A percentile compares a stretch with the other conserved stretches of the same genome.
phyloP scores from a whole-genome alignment of 2,329 filamentous ascomycete species.

The Colletotrichum lentis region DNA sequence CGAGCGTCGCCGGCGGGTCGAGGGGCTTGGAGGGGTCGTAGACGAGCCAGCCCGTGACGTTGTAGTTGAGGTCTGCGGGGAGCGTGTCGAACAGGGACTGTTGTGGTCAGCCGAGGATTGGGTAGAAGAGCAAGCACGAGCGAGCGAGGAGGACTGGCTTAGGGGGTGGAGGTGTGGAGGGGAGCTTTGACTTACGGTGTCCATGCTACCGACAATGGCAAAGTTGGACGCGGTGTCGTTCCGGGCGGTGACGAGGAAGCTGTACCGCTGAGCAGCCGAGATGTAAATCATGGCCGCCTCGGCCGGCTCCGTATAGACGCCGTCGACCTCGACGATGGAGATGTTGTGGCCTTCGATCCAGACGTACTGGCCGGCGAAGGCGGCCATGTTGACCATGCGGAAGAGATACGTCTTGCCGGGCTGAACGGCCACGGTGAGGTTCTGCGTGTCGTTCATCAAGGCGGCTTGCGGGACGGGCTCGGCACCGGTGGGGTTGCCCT shows the following conservation, averaged over 20 bases:
- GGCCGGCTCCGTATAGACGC: conserved; percentile 69
- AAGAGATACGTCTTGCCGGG: conserved; percentile 77
- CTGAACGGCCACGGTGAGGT: conserved; percentile 65
- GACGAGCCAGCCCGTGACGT: conserved; percentile 71
- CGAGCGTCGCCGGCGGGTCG: conserved; percentile 62
- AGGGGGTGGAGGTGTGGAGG: background rate
- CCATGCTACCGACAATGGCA: conserved; percentile 74
- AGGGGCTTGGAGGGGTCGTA: conserved; percentile 60
- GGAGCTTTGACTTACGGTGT: conserved; percentile 58
- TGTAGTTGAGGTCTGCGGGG: conserved; percentile 73
- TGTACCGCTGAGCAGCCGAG: conserved; percentile 71
- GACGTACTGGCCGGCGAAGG: conserved; percentile 72
- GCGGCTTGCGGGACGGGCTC: conserved; percentile 74
- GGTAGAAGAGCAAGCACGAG: background rate
- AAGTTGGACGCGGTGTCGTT: conserved; percentile 70
- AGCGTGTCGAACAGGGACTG: conserved; percentile 69
- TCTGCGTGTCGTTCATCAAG: conserved; percentile 75
- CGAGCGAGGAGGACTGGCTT: background rate
- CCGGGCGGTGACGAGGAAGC: conserved; percentile 69
- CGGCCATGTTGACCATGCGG: conserved; percentile 76
- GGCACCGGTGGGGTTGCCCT: conserved; percentile 64
- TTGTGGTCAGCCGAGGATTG: conserved; percentile 48
- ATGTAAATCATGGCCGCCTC: conserved; percentile 72
- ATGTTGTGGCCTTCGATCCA: conserved; percentile 75
- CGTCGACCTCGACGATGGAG: conserved; percentile 76